Evolutionary conservation across 805 yeast genomes (phyloP).

Genomic region (Saturnispora dispora): DNA sequence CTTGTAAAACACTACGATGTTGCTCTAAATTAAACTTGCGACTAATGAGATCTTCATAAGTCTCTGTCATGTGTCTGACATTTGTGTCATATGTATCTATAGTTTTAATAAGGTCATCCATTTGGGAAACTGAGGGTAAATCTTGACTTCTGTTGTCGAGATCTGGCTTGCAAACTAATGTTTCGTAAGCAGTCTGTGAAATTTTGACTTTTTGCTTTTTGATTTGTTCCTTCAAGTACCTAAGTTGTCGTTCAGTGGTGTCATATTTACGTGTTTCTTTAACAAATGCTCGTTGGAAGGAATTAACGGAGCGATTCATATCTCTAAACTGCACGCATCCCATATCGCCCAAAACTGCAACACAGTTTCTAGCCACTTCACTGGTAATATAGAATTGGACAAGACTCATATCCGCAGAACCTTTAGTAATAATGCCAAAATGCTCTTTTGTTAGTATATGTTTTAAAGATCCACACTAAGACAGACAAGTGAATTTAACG

Average conservation of each 20-base stretch:
- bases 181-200: slow-evolving; percentile 21
- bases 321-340: slow-evolving; percentile 86
- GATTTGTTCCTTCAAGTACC: slow-evolving; percentile 44
- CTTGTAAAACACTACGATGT: slow-evolving; percentile 47
- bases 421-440: slow-evolving; percentile 16
- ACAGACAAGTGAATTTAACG: background rate
- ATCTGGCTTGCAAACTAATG: slow-evolving; percentile 17
- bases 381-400: slow-evolving; percentile 87
- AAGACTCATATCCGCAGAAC: slow-evolving; percentile 96
- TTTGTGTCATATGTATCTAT: slow-evolving; percentile 62
- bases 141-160: slow-evolving; percentile 14
- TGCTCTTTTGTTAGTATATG: slow-evolving; percentile 5
- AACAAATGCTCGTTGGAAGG: slow-evolving; percentile 87
- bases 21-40: slow-evolving; percentile 58
- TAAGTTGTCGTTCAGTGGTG: slow-evolving; percentile 78
- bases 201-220: slow-evolving; percentile 36
- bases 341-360: slow-evolving; percentile 78
- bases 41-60: slow-evolving; percentile 50
- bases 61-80: slow-evolving; percentile 58
- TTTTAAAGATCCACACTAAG: background rate
- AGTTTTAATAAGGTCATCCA: slow-evolving; percentile 59
- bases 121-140: slow-evolving; percentile 52
- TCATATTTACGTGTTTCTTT: slow-evolving; percentile 78
- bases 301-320: slow-evolving; percentile 66
- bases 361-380: slow-evolving; percentile 80